phyloP scores from a whole-genome alignment of 768 basidiomycete genomes.

The Tephrocybe sp. region DNA sequence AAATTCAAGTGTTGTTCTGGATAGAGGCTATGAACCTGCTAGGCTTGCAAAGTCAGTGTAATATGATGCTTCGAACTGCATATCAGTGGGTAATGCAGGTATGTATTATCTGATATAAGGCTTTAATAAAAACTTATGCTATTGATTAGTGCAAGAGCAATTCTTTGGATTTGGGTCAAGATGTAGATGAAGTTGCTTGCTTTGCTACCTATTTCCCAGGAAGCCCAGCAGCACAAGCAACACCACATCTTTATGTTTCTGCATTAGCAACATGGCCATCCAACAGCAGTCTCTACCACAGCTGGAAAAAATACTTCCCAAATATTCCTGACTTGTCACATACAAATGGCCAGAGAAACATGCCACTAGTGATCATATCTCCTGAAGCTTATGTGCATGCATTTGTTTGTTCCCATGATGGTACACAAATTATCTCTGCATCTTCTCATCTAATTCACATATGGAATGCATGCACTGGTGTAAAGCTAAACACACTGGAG shows the following conservation, averaged over 20 bases:
- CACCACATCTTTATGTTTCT: constrained; percentile 22
- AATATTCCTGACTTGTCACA: neutral
- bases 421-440: neutral
- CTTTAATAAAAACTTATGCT: neutral
- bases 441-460: neutral
- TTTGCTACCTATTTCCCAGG: constrained; percentile 19
- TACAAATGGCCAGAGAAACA: neutral
- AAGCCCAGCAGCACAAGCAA: constrained; percentile 16
- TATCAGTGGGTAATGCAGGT: constrained; percentile 13
- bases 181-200: constrained; percentile 19
- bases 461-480: neutral
- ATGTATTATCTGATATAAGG: neutral
- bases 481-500: too few relatives aligned
- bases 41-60: constrained; percentile 14
- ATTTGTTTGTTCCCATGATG: neutral
- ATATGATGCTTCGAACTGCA: constrained; percentile 14
- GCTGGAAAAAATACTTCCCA: neutral
- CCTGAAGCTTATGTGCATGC: neutral
- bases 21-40: constrained; percentile 29
- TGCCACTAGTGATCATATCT: constrained; percentile 1
- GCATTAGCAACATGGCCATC: constrained; percentile 19
- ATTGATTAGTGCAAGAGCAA: neutral
- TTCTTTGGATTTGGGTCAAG: neutral
- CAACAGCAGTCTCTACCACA: neutral
- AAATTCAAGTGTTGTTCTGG: constrained; percentile 23